Conservation (phyloP, 106 monocot species). For the Hemerocallis citrina region DNA sequence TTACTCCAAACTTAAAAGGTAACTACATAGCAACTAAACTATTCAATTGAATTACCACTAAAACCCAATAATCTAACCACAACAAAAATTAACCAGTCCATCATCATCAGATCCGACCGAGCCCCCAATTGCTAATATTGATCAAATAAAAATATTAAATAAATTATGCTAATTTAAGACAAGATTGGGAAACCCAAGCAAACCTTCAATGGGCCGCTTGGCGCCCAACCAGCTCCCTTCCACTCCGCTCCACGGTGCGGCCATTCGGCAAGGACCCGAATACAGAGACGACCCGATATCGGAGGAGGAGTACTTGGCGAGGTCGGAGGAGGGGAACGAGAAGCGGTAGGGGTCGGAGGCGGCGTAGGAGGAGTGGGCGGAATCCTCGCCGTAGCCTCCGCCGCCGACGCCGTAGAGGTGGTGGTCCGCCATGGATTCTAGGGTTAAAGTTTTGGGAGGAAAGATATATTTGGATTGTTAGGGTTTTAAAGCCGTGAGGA, state of each 20-base stretch:
- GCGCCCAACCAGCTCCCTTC: background rate
- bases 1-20: too few species aligned
- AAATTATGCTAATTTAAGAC: background rate
- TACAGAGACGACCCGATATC: too few species aligned
- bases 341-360: constrained; percentile 3
- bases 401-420: too few species aligned
- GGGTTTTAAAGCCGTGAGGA: too few species aligned
- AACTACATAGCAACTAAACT: too few species aligned
- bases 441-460: too few species aligned
- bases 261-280: background rate
- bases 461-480: too few species aligned
- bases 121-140: background rate
- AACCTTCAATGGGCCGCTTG: constrained; percentile 13
- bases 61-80: too few species aligned
- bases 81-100: background rate
- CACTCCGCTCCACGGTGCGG: background rate
- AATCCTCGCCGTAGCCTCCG: too few species aligned
- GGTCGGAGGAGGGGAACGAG: background rate
- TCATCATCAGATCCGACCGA: background rate
- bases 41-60: too few species aligned
- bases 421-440: too few species aligned
- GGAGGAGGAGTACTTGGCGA: background rate
- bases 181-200: background rate
- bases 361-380: background rate
- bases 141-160: background rate